A percentile compares a stretch with the other conserved stretches of the same genome.
Evolutionary conservation across 2,329 filamentous ascomycete genomes (phyloP).

Genomic region (Canariomyces notabilis): DNA sequence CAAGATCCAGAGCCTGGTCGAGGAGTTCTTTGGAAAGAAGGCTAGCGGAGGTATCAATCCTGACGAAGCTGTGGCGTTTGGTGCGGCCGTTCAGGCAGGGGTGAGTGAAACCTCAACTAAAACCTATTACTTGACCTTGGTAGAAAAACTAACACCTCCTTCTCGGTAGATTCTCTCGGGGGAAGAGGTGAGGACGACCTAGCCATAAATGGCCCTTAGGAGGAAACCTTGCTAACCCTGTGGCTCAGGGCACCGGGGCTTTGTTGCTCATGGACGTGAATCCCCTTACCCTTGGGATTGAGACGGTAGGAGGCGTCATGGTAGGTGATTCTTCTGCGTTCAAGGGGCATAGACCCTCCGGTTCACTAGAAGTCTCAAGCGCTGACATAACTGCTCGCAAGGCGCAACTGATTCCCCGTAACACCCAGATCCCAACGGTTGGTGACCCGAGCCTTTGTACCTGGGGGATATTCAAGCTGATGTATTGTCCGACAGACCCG

Average conservation of each 20-base stretch:
- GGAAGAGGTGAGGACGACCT: slow-evolving; percentile 6
- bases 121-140: not conserved
- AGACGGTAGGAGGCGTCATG: slow-evolving; percentile 95
- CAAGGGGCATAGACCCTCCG: not conserved
- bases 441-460: not conserved
- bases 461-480: not conserved
- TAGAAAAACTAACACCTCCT: not conserved
- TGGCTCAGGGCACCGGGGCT: slow-evolving; percentile 58
- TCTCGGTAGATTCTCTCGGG: slow-evolving; percentile 16
- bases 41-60: slow-evolving; percentile 98
- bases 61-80: slow-evolving; percentile 96
- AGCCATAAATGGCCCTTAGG: slow-evolving; percentile 32
- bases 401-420: slow-evolving; percentile 91
- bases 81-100: slow-evolving; percentile 93
- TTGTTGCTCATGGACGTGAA: slow-evolving; percentile 95
- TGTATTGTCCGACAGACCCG: slow-evolving; percentile 51
- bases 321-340: slow-evolving; percentile 3
- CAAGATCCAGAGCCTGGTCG: slow-evolving; percentile 89
- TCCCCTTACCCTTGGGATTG: slow-evolving; percentile 92
- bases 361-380: not conserved
- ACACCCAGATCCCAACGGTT: slow-evolving; percentile 82
- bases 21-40: slow-evolving; percentile 98
- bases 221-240: slow-evolving; percentile 68
- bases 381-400: not conserved
- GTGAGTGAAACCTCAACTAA: slow-evolving; percentile 11